A percentile compares a stretch with the other conserved stretches of the same genome.
phyloP scores from a whole-genome alignment of 2,329 filamentous ascomycete species.

The Sordariomycetes sp. region DNA sequence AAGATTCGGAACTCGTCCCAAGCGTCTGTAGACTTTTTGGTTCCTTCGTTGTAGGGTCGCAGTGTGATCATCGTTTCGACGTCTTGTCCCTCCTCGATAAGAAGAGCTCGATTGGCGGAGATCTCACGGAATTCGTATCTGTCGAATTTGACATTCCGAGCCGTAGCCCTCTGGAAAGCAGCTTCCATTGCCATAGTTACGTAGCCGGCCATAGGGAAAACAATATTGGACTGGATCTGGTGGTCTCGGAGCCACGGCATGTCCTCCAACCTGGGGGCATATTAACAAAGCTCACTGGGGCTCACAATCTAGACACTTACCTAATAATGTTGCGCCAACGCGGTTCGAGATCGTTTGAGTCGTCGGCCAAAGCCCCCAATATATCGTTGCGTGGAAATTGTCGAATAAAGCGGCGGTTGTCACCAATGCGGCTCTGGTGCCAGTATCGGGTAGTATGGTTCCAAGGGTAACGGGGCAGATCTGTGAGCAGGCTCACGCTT shows the following conservation, averaged over 20 bases:
- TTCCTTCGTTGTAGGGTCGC: slow-evolving; percentile 16
- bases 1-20: slow-evolving; percentile 50
- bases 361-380: slow-evolving; percentile 25
- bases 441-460: too few species aligned
- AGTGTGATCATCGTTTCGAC: slow-evolving; percentile 18
- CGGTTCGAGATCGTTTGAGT: slow-evolving; percentile 3
- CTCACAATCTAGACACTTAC: too few species aligned
- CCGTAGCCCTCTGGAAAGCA: slow-evolving; percentile 21
- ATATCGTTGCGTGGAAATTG: slow-evolving; percentile 30
- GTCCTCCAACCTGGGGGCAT: slow-evolving; percentile 33
- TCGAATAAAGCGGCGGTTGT: too few species aligned
- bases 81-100: slow-evolving; percentile 8
- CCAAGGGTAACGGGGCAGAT: too few species aligned
- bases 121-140: slow-evolving; percentile 8
- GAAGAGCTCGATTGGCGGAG: slow-evolving; percentile 5
- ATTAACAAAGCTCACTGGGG: too few species aligned
- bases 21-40: slow-evolving; percentile 23
- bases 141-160: slow-evolving; percentile 11
- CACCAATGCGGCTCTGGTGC: too few species aligned
- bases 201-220: slow-evolving; percentile 46
- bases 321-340: slow-evolving; percentile 5
- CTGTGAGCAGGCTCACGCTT: background rate
- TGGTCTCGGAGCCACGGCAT: slow-evolving; percentile 48
- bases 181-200: slow-evolving; percentile 42
- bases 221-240: slow-evolving; percentile 43